Percentiles rank a stretch among this genome's conserved stretches.
Conservation (phyloP, 148 eudicot genomes). For the Heliamphora exappendiculata region DNA sequence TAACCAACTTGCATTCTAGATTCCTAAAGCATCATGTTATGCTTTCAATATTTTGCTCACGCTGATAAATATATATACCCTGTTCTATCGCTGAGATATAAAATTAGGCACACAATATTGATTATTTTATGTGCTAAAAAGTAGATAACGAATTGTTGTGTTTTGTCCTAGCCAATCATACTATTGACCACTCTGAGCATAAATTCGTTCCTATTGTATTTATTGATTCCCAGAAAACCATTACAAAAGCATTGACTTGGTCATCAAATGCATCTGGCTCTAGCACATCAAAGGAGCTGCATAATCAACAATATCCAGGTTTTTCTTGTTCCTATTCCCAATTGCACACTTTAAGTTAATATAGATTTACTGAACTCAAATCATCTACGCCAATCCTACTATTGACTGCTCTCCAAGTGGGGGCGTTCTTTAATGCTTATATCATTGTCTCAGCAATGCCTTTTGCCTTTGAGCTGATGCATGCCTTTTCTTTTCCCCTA, state of each 20-base stretch:
- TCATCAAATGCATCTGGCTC: conserved; percentile 36
- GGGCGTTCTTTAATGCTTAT: background rate
- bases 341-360: background rate
- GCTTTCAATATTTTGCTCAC: background rate
- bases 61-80: background rate
- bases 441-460: background rate
- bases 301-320: conserved; percentile 40
- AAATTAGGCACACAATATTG: background rate
- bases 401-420: background rate
- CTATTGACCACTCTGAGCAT: background rate
- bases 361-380: background rate
- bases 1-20: background rate
- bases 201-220: background rate
- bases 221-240: conserved; percentile 26
- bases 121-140: background rate
- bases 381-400: background rate
- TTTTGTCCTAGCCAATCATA: too few relatives aligned
- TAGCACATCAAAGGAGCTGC: conserved; percentile 33
- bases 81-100: background rate
- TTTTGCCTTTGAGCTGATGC: background rate
- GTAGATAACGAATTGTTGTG: background rate
- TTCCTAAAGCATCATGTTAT: background rate
- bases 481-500: background rate
- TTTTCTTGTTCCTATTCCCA: background rate
- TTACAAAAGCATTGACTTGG: conserved; percentile 16